Conservation (phyloP, 371 early-diverging fungal genomes). For the Syncephalis plumigaleata region DNA sequence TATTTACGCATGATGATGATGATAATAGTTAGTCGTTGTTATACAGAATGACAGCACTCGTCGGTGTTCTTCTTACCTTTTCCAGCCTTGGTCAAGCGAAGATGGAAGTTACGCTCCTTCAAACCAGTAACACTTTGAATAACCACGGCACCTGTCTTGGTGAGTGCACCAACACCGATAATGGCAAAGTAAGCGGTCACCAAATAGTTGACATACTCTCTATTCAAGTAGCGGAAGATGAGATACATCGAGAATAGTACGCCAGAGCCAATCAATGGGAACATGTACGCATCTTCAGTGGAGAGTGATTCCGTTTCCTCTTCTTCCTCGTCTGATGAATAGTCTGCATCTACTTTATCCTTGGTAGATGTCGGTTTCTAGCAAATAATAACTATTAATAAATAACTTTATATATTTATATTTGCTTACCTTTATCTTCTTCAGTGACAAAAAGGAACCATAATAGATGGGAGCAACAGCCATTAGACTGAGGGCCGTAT, state of each 20-base stretch:
- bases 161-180: conserved; percentile 59
- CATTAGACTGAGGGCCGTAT: conserved; percentile 75
- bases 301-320: conserved; percentile 57
- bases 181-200: conserved; percentile 78
- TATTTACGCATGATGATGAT: no score
- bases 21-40: background rate
- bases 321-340: conserved; percentile 40
- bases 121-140: conserved; percentile 24
- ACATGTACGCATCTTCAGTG: conserved; percentile 81
- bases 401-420: background rate
- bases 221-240: conserved; percentile 66
- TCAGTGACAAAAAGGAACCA: conserved; percentile 64
- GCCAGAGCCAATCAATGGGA: conserved; percentile 77
- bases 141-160: conserved; percentile 38
- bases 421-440: conserved; percentile 39
- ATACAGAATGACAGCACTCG: background rate
- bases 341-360: conserved; percentile 18
- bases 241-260: conserved; percentile 74
- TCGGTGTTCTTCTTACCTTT: conserved; percentile 30
- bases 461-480: conserved; percentile 76
- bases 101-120: conserved; percentile 43
- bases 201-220: conserved; percentile 67
- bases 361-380: conserved; percentile 10
- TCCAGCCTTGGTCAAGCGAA: conserved; percentile 45
- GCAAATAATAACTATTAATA: background rate